phyloP scores from a whole-genome alignment of 2,329 filamentous ascomycete genomes.

The Emergomyces orientalis region DNA sequence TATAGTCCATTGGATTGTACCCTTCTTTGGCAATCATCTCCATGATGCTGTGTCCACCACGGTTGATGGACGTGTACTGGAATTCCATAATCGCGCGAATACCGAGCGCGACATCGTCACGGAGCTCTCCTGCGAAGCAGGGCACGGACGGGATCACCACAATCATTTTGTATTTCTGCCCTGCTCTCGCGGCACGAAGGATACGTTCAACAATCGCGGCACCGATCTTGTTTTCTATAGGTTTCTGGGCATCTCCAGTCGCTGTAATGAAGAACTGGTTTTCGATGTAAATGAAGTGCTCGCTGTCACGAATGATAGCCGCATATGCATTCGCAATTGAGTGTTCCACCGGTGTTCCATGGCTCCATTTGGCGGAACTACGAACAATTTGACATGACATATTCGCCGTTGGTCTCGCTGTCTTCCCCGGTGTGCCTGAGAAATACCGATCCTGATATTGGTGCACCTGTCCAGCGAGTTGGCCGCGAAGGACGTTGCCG shows the following conservation, averaged over 20 bases:
- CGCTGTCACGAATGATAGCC: slow-evolving; percentile 65
- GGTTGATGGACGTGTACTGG: slow-evolving; percentile 91
- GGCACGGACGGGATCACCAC: slow-evolving; percentile 84
- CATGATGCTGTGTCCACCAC: slow-evolving; percentile 85
- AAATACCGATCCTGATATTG: slow-evolving; percentile 35
- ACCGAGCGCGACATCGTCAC: slow-evolving; percentile 71
- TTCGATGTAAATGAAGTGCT: slow-evolving; percentile 95
- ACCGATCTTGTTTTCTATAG: slow-evolving; percentile 75
- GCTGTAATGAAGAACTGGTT: slow-evolving; percentile 98
- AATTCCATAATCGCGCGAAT: slow-evolving; percentile 97
- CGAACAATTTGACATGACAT: slow-evolving; percentile 68
- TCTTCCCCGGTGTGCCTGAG: slow-evolving; percentile 12
- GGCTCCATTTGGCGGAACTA: slow-evolving; percentile 63
- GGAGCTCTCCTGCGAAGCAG: slow-evolving; percentile 84
- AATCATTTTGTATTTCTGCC: slow-evolving; percentile 82
- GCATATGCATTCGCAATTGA: slow-evolving; percentile 81
- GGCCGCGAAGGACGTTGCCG: slow-evolving; percentile 31
- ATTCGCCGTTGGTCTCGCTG: slow-evolving; percentile 23
- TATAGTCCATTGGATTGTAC: slow-evolving; percentile 67
- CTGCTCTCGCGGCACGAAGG: slow-evolving; percentile 68
- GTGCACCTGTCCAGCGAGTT: slow-evolving; percentile 36
- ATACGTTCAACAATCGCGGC: slow-evolving; percentile 84
- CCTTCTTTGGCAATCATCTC: slow-evolving; percentile 64
- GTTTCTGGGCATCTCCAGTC: slow-evolving; percentile 71
- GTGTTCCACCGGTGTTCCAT: slow-evolving; percentile 55